Evolutionary conservation across 192 early-diverging fungal species (phyloP).

Genomic region (Diversispora epigaea): DNA sequence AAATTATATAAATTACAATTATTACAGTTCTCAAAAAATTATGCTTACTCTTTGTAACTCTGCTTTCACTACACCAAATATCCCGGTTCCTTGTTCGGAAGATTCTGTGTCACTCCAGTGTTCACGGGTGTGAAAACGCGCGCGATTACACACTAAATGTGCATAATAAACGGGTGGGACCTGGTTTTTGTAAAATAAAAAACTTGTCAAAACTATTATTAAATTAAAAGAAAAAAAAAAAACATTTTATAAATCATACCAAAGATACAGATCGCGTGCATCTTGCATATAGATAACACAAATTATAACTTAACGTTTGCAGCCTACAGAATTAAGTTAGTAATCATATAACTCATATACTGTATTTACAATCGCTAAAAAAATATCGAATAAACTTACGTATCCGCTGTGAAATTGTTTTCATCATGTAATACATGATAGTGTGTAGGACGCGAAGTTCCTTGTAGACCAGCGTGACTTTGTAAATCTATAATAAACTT

Average conservation of each 20-base stretch:
- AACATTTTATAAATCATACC: conserved; percentile 6
- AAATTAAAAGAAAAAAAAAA: neutral
- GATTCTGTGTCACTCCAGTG: conserved; percentile 46
- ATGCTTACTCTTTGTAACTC: conserved; percentile 37
- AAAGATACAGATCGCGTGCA: conserved; percentile 84
- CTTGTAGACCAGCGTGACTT: conserved; percentile 88
- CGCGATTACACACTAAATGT: conserved; percentile 40
- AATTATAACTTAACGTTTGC: conserved; percentile 77
- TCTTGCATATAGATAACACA: conserved; percentile 85
- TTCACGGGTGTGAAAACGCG: conserved; percentile 68
- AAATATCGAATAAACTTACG: neutral
- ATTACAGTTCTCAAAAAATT: too few species aligned
- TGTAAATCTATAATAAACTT: conserved; percentile 55
- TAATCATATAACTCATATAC: neutral
- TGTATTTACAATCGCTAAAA: neutral
- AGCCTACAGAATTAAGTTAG: conserved; percentile 32
- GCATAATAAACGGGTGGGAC: conserved; percentile 47
- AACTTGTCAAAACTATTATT: too few species aligned
- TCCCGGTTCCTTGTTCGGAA: conserved; percentile 7
- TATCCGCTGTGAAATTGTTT: conserved; percentile 66
- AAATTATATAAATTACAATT: too few species aligned
- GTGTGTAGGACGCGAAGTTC: conserved; percentile 86
- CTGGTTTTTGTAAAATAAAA: too few species aligned
- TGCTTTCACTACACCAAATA: conserved; percentile 40
- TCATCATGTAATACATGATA: conserved; percentile 88